Conservation (phyloP, 1,139 yeast genomes). For the Pichia sp. region DNA sequence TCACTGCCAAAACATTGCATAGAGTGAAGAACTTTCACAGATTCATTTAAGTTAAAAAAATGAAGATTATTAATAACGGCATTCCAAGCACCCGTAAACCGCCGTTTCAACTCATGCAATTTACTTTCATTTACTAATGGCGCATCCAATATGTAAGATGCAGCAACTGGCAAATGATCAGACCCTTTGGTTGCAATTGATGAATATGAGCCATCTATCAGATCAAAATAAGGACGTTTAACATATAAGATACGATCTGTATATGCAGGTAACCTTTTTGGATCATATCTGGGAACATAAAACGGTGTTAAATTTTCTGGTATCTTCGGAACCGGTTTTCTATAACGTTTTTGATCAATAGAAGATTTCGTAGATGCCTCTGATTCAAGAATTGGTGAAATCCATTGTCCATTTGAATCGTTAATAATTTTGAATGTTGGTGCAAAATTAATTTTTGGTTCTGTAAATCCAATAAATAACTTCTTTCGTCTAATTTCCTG, state of each 20-base stretch:
- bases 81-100: constrained; percentile 19
- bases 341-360: not conserved
- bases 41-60: constrained; percentile 13
- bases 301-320: constrained; percentile 26
- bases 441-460: constrained; percentile 55
- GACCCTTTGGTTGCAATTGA: constrained; percentile 42
- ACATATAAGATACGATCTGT: constrained; percentile 62
- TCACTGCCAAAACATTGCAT: not conserved
- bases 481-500: constrained; percentile 47
- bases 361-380: not conserved
- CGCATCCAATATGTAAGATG: constrained; percentile 42
- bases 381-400: not conserved
- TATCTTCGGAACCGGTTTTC: constrained; percentile 6
- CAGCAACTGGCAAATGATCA: constrained; percentile 71
- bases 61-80: constrained; percentile 17
- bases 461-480: constrained; percentile 57
- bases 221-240: constrained; percentile 30
- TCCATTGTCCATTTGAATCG: constrained; percentile 22
- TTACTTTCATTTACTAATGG: constrained; percentile 40
- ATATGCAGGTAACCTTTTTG: constrained; percentile 67
- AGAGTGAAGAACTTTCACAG: not conserved
- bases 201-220: constrained; percentile 35
- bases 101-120: constrained; percentile 7
- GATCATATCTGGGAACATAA: constrained; percentile 38
- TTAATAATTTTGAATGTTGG: constrained; percentile 68